Percentiles rank a stretch among this genome's conserved stretches.
These are phyloP conservation scores for Rhodocollybia butyracea DNA, from an alignment of 768 basidiomycete species.

Conservation along the genomic window DNA sequence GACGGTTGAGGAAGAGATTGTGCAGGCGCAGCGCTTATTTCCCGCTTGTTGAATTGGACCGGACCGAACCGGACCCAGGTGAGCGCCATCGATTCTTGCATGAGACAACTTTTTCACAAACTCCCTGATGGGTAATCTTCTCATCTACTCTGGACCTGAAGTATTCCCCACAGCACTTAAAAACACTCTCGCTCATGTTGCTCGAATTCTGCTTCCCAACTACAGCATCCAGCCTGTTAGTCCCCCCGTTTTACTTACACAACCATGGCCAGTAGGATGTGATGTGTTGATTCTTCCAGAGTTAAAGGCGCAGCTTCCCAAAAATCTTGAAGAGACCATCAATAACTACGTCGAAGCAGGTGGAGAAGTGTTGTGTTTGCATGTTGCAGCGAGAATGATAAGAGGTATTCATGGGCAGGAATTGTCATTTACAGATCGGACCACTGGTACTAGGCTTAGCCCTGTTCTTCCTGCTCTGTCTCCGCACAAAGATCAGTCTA, in stretches of 20 bases:
- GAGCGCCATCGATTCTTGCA: no score
- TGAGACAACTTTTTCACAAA: no score
- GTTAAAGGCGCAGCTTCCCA: background rate
- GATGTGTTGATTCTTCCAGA: constrained; percentile 75
- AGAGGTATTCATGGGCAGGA: background rate
- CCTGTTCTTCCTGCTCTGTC: background rate
- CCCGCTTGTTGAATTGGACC: no score
- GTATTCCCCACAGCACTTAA: constrained; percentile 43
- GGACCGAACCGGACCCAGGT: no score
- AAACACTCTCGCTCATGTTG: constrained; percentile 44
- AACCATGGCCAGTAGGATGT: constrained; percentile 78
- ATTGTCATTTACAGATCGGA: background rate
- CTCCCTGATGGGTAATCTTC: constrained; percentile 56
- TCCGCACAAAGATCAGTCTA: background rate
- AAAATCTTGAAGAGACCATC: background rate
- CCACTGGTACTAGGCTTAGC: background rate
- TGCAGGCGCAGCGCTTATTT: no score
- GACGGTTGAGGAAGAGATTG: no score
- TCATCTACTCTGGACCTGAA: constrained; percentile 67
- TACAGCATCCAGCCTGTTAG: constrained; percentile 77
- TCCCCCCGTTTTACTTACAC: constrained; percentile 49
- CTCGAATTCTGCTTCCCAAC: constrained; percentile 59
- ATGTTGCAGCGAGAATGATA: background rate
- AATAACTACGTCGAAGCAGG: constrained; percentile 5
- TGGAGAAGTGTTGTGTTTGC: background rate